These are phyloP conservation scores for Misopates orontium DNA, from an alignment of 257 asterid species.

Conservation along the genomic window DNA sequence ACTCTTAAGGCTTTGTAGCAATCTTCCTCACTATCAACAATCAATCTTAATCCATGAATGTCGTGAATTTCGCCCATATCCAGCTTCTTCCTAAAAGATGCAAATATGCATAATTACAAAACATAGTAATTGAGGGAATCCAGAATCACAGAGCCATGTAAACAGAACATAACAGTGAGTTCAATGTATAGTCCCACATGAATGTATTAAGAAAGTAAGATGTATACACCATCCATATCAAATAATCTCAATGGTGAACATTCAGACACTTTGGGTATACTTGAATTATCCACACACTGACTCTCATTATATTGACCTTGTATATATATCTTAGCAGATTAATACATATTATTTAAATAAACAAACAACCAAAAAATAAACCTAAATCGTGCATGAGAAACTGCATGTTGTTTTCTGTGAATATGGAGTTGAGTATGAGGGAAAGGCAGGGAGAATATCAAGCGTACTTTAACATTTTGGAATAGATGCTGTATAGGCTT, in stretches of 20 bases:
- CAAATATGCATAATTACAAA: slow-evolving; percentile 12
- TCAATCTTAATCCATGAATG: slow-evolving; percentile 84
- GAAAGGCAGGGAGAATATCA: slow-evolving; percentile 3
- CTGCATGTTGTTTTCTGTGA: too few relatives aligned
- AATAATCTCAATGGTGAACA: too few relatives aligned
- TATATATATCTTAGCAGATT: too few relatives aligned
- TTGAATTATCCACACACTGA: too few relatives aligned
- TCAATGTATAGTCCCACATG: too few relatives aligned
- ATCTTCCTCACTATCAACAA: slow-evolving; percentile 85
- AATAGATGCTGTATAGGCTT: slow-evolving; percentile 85
- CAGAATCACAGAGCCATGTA: neutral
- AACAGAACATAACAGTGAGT: too few relatives aligned
- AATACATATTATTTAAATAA: too few relatives aligned
- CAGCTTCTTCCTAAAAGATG: slow-evolving; percentile 71
- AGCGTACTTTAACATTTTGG: slow-evolving; percentile 84
- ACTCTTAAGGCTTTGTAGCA: slow-evolving; percentile 80
- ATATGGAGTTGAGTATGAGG: too few relatives aligned
- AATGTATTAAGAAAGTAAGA: too few relatives aligned
- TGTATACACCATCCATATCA: neutral
- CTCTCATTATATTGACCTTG: too few relatives aligned
- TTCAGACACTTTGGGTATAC: too few relatives aligned
- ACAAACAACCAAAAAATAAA: too few relatives aligned
- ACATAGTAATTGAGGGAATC: neutral
- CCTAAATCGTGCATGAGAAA: neutral
- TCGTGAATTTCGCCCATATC: slow-evolving; percentile 88